Evolutionary conservation across 345 rosid genomes (phyloP).

Genomic region (Bruguiera parviflora): DNA sequence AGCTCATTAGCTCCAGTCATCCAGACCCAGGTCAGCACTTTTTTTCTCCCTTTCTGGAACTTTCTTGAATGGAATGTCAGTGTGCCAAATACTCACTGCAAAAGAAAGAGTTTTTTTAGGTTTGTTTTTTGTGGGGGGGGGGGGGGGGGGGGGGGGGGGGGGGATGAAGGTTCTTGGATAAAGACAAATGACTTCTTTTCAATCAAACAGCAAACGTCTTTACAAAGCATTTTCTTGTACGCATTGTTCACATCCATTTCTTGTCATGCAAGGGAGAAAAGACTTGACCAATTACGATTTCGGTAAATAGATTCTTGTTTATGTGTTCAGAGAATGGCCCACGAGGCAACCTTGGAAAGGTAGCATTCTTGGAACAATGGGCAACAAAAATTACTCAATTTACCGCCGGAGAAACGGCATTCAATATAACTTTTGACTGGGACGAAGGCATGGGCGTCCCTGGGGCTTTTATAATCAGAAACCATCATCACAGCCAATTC

Average conservation of each 20-base stretch:
- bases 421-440: conserved; percentile 60
- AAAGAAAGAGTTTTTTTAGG: neutral
- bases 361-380: conserved; percentile 68
- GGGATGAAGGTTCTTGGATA: neutral
- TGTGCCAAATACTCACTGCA: neutral
- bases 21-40: conserved; percentile 50
- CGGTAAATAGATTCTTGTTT: neutral
- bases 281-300: neutral
- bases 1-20: conserved; percentile 53
- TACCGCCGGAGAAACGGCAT: conserved; percentile 49
- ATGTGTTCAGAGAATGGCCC: conserved; percentile 37
- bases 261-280: neutral
- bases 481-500: conserved; percentile 66
- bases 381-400: conserved; percentile 38
- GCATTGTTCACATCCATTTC: neutral
- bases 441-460: conserved; percentile 60
- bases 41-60: neutral
- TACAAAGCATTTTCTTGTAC: neutral
- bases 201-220: neutral
- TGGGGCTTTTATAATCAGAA: conserved; percentile 64
- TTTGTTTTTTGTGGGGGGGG: no score
- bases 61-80: neutral
- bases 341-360: conserved; percentile 56
- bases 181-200: neutral
- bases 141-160: neutral